Conservation (phyloP, 108 stramenopile genomes). For the Skeletonema potamos region DNA sequence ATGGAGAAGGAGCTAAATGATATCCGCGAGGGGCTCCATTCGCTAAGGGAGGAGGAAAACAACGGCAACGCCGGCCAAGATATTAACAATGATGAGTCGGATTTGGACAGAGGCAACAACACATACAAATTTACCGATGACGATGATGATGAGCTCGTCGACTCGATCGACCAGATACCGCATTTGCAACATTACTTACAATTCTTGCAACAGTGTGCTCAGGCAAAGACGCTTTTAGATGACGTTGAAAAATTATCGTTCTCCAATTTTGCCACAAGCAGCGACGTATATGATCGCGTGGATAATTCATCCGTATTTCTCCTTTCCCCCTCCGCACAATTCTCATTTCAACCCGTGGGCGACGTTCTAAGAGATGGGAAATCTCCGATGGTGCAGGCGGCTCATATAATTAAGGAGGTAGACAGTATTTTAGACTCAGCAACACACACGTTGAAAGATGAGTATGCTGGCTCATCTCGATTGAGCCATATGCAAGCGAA, state of each 20-base stretch:
- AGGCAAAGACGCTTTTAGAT: conserved; percentile 13
- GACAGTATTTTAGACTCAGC: conserved; percentile 6
- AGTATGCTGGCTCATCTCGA: not conserved
- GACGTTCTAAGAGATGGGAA: not conserved
- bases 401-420: not conserved
- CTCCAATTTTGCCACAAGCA: conserved; percentile 15
- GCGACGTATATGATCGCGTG: not conserved
- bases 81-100: not conserved
- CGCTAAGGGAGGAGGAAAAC: not conserved
- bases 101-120: not conserved
- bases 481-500: conserved; percentile 5
- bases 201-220: conserved; percentile 20
- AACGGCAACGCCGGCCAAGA: not conserved
- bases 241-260: conserved; percentile 12
- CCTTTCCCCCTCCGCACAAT: conserved; percentile 10
- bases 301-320: not conserved
- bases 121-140: not conserved
- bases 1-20: conserved; percentile 24
- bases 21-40: conserved; percentile 7
- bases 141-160: not conserved
- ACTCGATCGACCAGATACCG: not conserved
- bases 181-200: conserved; percentile 1
- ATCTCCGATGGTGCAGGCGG: conserved; percentile 27
- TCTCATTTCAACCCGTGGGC: conserved; percentile 2
- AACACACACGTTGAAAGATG: not conserved